Percentiles rank a stretch among this genome's conserved stretches.
These are phyloP conservation scores for Colletotrichum shisoi DNA, from an alignment of 2,329 filamentous ascomycete genomes.

Conservation along the genomic window DNA sequence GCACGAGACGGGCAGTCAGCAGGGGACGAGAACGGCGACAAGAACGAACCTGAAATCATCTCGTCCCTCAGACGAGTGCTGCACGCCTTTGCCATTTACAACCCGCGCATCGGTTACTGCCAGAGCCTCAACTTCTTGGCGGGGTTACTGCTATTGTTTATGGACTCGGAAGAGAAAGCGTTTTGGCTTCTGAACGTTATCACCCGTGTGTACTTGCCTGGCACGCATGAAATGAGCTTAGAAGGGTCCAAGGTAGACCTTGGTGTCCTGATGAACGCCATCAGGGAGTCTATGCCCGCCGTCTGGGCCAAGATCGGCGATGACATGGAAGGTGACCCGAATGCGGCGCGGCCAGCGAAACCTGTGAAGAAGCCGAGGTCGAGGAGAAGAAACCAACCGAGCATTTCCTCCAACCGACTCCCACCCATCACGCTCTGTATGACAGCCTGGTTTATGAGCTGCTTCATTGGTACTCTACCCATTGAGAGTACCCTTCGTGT, in stretches of 20 bases:
- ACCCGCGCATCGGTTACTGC: constrained; percentile 91
- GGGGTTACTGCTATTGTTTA: constrained; percentile 86
- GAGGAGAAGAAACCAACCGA: constrained; percentile 52
- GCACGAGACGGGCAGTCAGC: constrained; percentile 13
- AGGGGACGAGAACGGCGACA: constrained; percentile 42
- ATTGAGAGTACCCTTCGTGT: constrained; percentile 91
- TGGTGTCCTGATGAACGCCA: constrained; percentile 86
- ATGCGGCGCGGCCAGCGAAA: constrained; percentile 48
- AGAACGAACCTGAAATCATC: constrained; percentile 78
- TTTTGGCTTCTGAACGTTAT: constrained; percentile 96
- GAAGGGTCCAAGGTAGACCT: constrained; percentile 94
- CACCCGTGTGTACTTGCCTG: constrained; percentile 85
- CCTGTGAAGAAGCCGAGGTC: constrained; percentile 46
- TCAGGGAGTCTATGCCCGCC: constrained; percentile 81
- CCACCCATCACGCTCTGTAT: constrained; percentile 92
- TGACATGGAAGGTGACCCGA: constrained; percentile 67
- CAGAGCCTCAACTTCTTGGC: constrained; percentile 96
- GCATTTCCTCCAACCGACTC: constrained; percentile 63
- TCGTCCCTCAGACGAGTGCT: constrained; percentile 83
- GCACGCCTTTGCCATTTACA: constrained; percentile 88
- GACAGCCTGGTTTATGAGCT: constrained; percentile 98
- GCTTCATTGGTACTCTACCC: constrained; percentile 90
- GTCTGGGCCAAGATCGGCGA: constrained; percentile 90
- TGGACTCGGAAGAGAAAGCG: constrained; percentile 85
- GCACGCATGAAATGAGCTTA: constrained; percentile 88